Conservation (phyloP, 2,329 filamentous ascomycete genomes). For the Allantophomopsis lycopodina region DNA sequence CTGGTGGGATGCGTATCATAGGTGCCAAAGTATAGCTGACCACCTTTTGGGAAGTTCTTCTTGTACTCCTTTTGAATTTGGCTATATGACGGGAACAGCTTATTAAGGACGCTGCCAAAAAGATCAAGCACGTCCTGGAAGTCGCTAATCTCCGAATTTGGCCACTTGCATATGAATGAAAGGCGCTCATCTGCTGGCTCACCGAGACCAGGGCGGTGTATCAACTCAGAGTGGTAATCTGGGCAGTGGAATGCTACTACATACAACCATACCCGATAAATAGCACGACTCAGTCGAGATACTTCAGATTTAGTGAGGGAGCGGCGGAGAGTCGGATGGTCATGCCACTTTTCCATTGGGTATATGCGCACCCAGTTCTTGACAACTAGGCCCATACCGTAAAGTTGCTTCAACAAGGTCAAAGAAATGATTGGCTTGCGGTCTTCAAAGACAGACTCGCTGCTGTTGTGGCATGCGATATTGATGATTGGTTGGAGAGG, state of each 20-base stretch:
- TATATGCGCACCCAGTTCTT: conserved; percentile 2
- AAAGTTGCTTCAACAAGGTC: conserved; percentile 1
- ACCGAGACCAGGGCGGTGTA: not conserved
- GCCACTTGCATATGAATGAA: too few relatives aligned
- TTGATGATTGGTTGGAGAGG: conserved; percentile 2
- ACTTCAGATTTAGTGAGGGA: not conserved
- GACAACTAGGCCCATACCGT: not conserved
- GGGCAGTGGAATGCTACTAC: not conserved
- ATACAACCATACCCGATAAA: conserved; percentile 4
- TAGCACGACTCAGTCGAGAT: not conserved
- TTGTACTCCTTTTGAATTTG: conserved; percentile 1
- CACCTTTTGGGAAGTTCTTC: not conserved
- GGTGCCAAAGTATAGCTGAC: conserved; percentile 1
- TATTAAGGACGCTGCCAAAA: not conserved
- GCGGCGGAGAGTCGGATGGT: conserved; percentile 1
- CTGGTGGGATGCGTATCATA: not conserved
- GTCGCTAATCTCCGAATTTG: too few relatives aligned
- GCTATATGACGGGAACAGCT: conserved; percentile 1
- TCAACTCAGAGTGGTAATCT: not conserved
- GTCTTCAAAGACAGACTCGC: not conserved
- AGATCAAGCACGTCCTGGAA: not conserved
- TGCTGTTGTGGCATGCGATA: conserved; percentile 2
- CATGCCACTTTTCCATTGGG: conserved; percentile 2
- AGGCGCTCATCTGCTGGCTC: too few relatives aligned
- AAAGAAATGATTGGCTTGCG: conserved; percentile 2